phyloP scores from a whole-genome alignment of 2,329 filamentous ascomycete species.

The Ascochyta lentis region DNA sequence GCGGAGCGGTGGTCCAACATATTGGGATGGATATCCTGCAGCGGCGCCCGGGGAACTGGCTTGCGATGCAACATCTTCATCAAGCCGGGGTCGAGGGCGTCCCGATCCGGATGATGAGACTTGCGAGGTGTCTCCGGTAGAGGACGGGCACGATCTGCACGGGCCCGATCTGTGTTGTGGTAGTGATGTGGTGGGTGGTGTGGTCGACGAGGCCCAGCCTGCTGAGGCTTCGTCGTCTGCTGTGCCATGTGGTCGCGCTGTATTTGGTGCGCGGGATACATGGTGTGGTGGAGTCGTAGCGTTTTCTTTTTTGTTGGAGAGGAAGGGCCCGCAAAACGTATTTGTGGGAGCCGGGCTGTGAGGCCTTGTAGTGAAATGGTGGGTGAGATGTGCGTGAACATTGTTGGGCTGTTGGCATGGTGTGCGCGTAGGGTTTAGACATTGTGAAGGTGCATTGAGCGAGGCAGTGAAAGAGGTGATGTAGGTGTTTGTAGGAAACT shows the following conservation, averaged over 20 bases:
- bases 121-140: constrained; percentile 10
- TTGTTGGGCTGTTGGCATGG: constrained; percentile 13
- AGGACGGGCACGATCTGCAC: constrained; percentile 10
- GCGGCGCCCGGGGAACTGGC: background rate
- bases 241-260: constrained; percentile 6
- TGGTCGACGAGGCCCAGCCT: constrained; percentile 14
- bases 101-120: constrained; percentile 13
- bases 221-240: constrained; percentile 7
- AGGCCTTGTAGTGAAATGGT: constrained; percentile 3
- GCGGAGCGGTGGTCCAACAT: too few relatives aligned
- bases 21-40: background rate
- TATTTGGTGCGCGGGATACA: background rate
- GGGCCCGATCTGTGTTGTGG: constrained; percentile 4
- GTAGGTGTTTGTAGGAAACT: background rate
- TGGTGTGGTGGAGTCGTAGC: background rate
- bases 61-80: constrained; percentile 1
- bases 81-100: background rate
- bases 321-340: background rate
- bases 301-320: background rate
- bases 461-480: background rate
- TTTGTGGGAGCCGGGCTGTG: constrained; percentile 5
- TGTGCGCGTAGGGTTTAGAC: background rate
- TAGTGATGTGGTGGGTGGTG: constrained; percentile 1
- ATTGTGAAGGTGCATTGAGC: constrained; percentile 10
- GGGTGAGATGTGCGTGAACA: constrained; percentile 13